A percentile compares a stretch with the other conserved stretches of the same genome.
Conservation (phyloP, 2,329 filamentous ascomycete species). For the Penicillium brevicompactum region DNA sequence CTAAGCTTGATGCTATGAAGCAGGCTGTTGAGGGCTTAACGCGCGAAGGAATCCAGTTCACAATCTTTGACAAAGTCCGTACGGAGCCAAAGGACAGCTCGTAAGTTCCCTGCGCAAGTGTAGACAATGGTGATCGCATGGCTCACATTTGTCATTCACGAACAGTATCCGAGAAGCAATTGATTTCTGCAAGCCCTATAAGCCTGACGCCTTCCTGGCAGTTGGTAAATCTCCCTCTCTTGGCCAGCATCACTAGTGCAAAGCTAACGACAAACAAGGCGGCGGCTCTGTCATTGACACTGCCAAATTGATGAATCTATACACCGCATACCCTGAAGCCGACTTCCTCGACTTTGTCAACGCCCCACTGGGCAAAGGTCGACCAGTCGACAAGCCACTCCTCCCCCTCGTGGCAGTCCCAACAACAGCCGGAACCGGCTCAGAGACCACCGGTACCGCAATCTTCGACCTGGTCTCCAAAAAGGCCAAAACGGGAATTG, state of each 20-base stretch:
- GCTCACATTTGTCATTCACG: background rate
- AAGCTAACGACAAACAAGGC: slow-evolving; percentile 33
- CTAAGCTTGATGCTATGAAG: slow-evolving; percentile 83
- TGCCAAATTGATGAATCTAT: slow-evolving; percentile 97
- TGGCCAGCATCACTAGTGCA: background rate
- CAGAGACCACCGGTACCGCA: slow-evolving; percentile 94
- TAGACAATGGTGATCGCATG: background rate
- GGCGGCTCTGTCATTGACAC: slow-evolving; percentile 97
- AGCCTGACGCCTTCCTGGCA: slow-evolving; percentile 86
- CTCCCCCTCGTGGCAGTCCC: slow-evolving; percentile 80
- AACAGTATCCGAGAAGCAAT: slow-evolving; percentile 77
- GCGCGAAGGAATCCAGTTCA: slow-evolving; percentile 75
- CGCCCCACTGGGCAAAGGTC: slow-evolving; percentile 83
- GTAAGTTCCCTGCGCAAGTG: slow-evolving; percentile 49
- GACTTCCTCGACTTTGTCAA: slow-evolving; percentile 98
- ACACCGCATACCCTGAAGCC: slow-evolving; percentile 85
- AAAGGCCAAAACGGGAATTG: slow-evolving; percentile 92
- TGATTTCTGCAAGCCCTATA: slow-evolving; percentile 76
- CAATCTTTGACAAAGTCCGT: slow-evolving; percentile 76
- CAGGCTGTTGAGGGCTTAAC: slow-evolving; percentile 81
- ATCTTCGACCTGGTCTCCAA: slow-evolving; percentile 94
- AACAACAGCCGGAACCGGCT: slow-evolving; percentile 83
- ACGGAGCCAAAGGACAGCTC: slow-evolving; percentile 95
- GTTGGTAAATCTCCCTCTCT: slow-evolving; percentile 60
- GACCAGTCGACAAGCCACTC: slow-evolving; percentile 70